These are phyloP conservation scores for Lenwebbia sp. DNA, from an alignment of 345 rosid species.

Conservation along the genomic window DNA sequence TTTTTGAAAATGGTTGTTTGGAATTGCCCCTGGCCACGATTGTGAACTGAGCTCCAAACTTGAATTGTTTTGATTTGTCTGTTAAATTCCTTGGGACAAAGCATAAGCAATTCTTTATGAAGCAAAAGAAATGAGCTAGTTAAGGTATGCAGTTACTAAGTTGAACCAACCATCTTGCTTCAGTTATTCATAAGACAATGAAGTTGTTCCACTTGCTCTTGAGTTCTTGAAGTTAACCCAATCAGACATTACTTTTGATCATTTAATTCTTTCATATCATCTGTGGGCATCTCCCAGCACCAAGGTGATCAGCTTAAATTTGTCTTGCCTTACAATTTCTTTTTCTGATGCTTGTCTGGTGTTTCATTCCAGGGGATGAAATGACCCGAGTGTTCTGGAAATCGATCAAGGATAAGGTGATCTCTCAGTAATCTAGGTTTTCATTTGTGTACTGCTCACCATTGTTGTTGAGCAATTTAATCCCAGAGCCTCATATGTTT, in stretches of 20 bases:
- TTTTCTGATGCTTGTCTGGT: background rate
- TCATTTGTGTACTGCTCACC: background rate
- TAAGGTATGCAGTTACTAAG: background rate
- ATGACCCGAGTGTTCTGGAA: conserved; percentile 94
- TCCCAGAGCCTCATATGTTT: background rate
- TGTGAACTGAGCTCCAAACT: background rate
- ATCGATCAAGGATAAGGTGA: conserved; percentile 94
- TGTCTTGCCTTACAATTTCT: background rate
- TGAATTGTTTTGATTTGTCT: background rate
- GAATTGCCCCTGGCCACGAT: background rate
- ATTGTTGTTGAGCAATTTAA: background rate
- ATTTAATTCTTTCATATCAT: background rate
- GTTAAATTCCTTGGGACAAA: background rate
- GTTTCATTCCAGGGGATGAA: conserved; percentile 70
- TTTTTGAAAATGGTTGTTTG: background rate
- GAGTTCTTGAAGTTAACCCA: background rate
- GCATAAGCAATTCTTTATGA: background rate
- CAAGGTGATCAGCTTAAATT: background rate
- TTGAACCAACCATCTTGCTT: background rate
- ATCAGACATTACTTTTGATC: background rate
- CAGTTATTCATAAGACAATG: background rate
- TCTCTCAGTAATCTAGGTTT: background rate
- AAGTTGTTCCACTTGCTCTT: background rate
- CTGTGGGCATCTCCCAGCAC: background rate
- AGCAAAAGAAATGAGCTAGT: background rate